Conservation (phyloP, 352 stramenopile genomes). For the Phytophthora ohioensis region DNA sequence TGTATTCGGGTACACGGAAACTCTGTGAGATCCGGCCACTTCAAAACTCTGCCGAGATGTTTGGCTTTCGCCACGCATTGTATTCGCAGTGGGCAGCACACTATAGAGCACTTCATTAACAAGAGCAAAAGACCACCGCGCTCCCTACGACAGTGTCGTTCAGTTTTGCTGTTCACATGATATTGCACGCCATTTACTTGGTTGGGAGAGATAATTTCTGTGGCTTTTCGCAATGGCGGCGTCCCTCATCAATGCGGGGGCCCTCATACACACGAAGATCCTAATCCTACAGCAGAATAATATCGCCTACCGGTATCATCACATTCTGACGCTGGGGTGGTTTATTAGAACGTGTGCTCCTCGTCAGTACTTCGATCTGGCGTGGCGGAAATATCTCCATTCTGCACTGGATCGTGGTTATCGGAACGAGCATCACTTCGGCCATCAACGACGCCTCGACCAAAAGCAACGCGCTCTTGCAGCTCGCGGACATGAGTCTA, state of each 20-base stretch:
- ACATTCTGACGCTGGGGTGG: neutral
- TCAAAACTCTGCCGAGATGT: slow-evolving; percentile 17
- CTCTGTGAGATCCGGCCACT: slow-evolving; percentile 35
- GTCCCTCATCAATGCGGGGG: slow-evolving; percentile 25
- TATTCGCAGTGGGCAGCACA: slow-evolving; percentile 27
- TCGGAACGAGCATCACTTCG: slow-evolving; percentile 10
- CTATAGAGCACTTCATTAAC: slow-evolving; percentile 51
- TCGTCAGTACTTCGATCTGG: slow-evolving; percentile 24
- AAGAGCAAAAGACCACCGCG: slow-evolving; percentile 32
- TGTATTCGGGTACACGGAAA: slow-evolving; percentile 52
- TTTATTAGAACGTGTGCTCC: slow-evolving; percentile 23
- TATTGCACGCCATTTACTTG: slow-evolving; percentile 36
- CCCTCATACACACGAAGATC: slow-evolving; percentile 22
- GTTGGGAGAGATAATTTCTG: neutral
- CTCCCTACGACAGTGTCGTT: slow-evolving; percentile 21
- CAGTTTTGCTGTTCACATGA: slow-evolving; percentile 34
- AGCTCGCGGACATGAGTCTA: slow-evolving; percentile 46
- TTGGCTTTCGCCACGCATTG: slow-evolving; percentile 33
- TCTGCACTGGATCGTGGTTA: slow-evolving; percentile 24
- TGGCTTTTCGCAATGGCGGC: slow-evolving; percentile 9
- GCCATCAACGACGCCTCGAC: slow-evolving; percentile 3
- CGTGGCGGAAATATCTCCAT: slow-evolving; percentile 18
- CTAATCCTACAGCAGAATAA: slow-evolving; percentile 7
- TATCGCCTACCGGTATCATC: slow-evolving; percentile 6
- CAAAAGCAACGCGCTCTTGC: slow-evolving; percentile 25